A percentile compares a stretch with the other conserved stretches of the same genome.
phyloP scores from a whole-genome alignment of 805 yeast species.

The Saccharomycopsis oosterbeekiorum region DNA sequence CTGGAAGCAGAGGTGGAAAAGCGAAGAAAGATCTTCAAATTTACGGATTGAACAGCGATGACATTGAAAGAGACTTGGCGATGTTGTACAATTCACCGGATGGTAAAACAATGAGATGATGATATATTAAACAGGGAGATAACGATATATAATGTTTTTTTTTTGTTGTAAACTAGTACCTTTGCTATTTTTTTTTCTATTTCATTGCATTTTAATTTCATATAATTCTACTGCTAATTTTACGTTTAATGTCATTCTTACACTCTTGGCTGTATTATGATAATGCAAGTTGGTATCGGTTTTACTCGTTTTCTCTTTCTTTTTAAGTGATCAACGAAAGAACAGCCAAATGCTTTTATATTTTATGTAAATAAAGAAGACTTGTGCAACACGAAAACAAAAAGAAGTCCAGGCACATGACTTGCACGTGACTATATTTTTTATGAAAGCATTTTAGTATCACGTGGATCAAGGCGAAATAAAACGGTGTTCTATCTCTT shows the following conservation, averaged over 20 bases:
- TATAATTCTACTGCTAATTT: neutral
- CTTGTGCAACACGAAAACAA: too few species aligned
- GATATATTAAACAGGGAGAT: neutral
- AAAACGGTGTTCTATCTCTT: too few species aligned
- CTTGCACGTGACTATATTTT: too few species aligned
- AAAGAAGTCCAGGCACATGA: too few species aligned
- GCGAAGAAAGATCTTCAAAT: conserved; percentile 7
- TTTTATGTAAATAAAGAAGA: too few species aligned
- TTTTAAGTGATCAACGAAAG: too few species aligned
- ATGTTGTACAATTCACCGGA: neutral
- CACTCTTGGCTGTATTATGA: too few species aligned
- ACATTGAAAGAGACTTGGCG: conserved; percentile 12
- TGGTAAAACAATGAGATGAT: neutral
- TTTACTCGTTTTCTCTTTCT: too few species aligned
- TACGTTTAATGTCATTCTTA: neutral
- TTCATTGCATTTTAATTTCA: neutral
- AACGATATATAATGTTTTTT: neutral
- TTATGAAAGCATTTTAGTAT: too few species aligned
- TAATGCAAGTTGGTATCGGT: too few species aligned
- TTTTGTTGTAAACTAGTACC: neutral
- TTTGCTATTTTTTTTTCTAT: neutral
- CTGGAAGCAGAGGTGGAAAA: neutral
- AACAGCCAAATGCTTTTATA: too few species aligned
- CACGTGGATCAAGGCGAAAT: too few species aligned
- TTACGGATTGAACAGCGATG: conserved; percentile 13